Evolutionary conservation across 2,329 filamentous ascomycete species (phyloP).

Genomic region (Aspergillus quadrilineatus): DNA sequence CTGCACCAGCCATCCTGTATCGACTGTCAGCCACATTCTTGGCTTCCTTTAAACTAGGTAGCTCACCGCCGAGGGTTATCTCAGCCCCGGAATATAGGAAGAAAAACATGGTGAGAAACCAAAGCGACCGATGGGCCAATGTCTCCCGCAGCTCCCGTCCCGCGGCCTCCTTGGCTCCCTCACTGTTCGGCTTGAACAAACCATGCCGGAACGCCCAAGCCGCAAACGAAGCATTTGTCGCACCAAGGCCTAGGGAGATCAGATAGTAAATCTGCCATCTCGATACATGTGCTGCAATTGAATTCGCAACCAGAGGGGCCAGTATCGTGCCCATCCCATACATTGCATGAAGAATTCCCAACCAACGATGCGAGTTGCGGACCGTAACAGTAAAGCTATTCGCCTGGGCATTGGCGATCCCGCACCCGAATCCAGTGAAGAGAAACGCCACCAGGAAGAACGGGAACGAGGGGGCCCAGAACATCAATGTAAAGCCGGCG

Average conservation of each 20-base stretch:
- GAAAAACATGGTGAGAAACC: constrained; percentile 27
- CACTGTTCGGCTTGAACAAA: constrained; percentile 23
- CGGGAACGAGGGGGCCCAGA: constrained; percentile 23
- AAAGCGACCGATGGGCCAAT: constrained; percentile 20
- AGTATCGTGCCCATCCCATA: constrained; percentile 25
- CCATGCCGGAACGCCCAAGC: constrained; percentile 23
- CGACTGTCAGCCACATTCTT: background rate
- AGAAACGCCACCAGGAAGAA: constrained; percentile 25
- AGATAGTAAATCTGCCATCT: constrained; percentile 27
- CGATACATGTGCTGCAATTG: constrained; percentile 22
- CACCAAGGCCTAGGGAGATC: constrained; percentile 17
- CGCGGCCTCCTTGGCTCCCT: constrained; percentile 21
- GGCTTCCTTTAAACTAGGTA: background rate
- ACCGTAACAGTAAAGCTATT: constrained; percentile 26
- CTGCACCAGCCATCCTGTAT: constrained; percentile 25
- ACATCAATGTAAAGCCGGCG: constrained; percentile 25
- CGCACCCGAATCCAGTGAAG: constrained; percentile 24
- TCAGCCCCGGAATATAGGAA: constrained; percentile 27
- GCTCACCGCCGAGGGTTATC: constrained; percentile 25
- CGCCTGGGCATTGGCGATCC: constrained; percentile 24
- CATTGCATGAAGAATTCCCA: constrained; percentile 24
- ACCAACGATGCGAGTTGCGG: constrained; percentile 24
- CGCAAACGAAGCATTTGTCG: constrained; percentile 17
- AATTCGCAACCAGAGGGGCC: constrained; percentile 24
- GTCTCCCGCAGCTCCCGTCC: constrained; percentile 21